A percentile compares a stretch with the other conserved stretches of the same genome.
phyloP scores from a whole-genome alignment of 441 rosid genomes.

The Erysimum pusillum region DNA sequence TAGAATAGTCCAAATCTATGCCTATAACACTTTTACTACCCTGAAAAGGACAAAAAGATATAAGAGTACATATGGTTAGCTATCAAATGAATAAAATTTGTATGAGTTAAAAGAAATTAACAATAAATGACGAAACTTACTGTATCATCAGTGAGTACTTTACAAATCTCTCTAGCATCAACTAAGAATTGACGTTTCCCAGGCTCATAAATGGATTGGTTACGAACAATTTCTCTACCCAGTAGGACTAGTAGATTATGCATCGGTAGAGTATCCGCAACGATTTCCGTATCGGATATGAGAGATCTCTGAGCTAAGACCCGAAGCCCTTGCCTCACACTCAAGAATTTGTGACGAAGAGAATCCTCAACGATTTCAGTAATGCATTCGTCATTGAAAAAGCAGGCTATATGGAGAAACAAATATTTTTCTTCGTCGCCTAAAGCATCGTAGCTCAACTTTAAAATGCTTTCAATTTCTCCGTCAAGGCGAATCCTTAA shows the following conservation, averaged over 20 bases:
- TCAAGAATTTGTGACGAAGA: not conserved
- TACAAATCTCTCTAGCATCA: not conserved
- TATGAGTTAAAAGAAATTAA: no score
- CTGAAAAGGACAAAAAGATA: not conserved
- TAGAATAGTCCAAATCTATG: not conserved
- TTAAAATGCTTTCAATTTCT: not conserved
- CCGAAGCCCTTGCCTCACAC: not conserved
- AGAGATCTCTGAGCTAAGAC: not conserved
- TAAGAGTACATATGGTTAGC: not conserved
- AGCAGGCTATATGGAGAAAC: not conserved
- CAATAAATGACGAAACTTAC: not conserved
- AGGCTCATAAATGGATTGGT: not conserved
- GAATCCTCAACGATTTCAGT: not conserved
- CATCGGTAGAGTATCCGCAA: not conserved
- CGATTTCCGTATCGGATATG: not conserved
- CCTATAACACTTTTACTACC: not conserved
- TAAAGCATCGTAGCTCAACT: not conserved
- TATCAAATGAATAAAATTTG: not conserved
- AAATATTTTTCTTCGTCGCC: not conserved
- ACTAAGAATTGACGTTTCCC: not conserved
- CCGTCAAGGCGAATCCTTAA: slow-evolving; percentile 1
- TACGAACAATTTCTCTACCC: not conserved
- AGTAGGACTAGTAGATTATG: not conserved
- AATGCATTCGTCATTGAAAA: not conserved
- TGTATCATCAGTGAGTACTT: not conserved